phyloP scores from a whole-genome alignment of 140 eudicot genomes.

The Oenanthe javanica region DNA sequence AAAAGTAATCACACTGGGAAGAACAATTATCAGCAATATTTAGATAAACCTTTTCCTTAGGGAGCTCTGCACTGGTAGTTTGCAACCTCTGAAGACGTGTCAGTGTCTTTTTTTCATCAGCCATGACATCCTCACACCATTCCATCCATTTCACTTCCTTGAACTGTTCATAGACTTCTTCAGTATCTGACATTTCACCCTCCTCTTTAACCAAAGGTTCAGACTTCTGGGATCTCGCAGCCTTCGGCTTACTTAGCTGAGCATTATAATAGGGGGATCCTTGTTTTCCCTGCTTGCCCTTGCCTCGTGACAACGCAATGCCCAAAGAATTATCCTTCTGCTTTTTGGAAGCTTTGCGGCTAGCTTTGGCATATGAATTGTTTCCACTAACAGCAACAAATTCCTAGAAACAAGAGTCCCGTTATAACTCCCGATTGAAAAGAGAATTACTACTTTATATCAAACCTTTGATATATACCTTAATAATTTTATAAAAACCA shows the following conservation, averaged over 20 bases:
- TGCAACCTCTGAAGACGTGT: constrained; percentile 79
- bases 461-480: not conserved
- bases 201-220: constrained; percentile 92
- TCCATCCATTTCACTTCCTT: constrained; percentile 99
- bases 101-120: constrained; percentile 71
- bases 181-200: constrained; percentile 97
- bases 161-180: constrained; percentile 90
- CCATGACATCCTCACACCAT: constrained; percentile 98
- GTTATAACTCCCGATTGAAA: not conserved
- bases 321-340: constrained; percentile 40
- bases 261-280: constrained; percentile 32
- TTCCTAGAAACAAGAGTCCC: constrained; percentile 47
- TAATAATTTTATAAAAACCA: not conserved
- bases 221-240: constrained; percentile 45
- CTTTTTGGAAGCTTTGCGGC: constrained; percentile 66
- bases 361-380: constrained; percentile 43
- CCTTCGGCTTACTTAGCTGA: constrained; percentile 32
- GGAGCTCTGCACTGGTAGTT: constrained; percentile 88
- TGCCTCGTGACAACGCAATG: constrained; percentile 38
- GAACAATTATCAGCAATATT: not conserved
- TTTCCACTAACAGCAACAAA: constrained; percentile 76
- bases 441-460: not conserved
- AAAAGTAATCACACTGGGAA: not conserved
- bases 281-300: constrained; percentile 55
- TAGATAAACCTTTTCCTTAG: constrained; percentile 75